Percentiles rank a stretch among this genome's conserved stretches.
Evolutionary conservation across 2,329 filamentous ascomycete genomes (phyloP).

Genomic region (Fusarium staphyleae): DNA sequence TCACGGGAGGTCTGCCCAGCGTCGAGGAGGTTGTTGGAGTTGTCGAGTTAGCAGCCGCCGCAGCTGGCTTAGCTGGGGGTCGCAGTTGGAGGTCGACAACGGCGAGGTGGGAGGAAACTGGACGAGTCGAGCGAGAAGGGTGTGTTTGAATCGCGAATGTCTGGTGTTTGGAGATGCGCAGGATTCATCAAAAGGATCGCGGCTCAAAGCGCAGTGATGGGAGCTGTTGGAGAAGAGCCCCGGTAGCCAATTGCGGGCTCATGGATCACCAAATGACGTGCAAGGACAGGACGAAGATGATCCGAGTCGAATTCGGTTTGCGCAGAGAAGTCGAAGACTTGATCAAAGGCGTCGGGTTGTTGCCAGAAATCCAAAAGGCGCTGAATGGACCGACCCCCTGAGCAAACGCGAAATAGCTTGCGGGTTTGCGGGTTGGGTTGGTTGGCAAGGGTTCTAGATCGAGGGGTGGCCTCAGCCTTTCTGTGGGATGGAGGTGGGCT

Average conservation of each 20-base stretch:
- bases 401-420: conserved; percentile 43
- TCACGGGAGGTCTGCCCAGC: conserved; percentile 29
- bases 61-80: conserved; percentile 24
- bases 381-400: conserved; percentile 42
- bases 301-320: conserved; percentile 1
- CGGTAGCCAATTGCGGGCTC: conserved; percentile 39
- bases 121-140: conserved; percentile 14
- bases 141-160: conserved; percentile 9
- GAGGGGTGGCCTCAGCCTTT: conserved; percentile 43
- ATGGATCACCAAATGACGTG: conserved; percentile 28
- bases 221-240: conserved; percentile 35
- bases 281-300: conserved; percentile 4
- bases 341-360: conserved; percentile 15
- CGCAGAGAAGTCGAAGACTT: not conserved
- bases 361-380: conserved; percentile 30
- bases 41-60: conserved; percentile 23
- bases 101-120: conserved; percentile 11
- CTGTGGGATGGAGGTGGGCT: conserved; percentile 24
- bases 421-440: conserved; percentile 19
- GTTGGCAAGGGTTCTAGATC: conserved; percentile 42
- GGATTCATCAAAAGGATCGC: conserved; percentile 42
- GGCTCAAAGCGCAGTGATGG: conserved; percentile 33
- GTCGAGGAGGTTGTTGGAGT: conserved; percentile 24
- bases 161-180: conserved; percentile 23
- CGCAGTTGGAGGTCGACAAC: conserved; percentile 34